phyloP scores from a whole-genome alignment of 2,329 filamentous ascomycete species.

The Stachybotrys elegans region DNA sequence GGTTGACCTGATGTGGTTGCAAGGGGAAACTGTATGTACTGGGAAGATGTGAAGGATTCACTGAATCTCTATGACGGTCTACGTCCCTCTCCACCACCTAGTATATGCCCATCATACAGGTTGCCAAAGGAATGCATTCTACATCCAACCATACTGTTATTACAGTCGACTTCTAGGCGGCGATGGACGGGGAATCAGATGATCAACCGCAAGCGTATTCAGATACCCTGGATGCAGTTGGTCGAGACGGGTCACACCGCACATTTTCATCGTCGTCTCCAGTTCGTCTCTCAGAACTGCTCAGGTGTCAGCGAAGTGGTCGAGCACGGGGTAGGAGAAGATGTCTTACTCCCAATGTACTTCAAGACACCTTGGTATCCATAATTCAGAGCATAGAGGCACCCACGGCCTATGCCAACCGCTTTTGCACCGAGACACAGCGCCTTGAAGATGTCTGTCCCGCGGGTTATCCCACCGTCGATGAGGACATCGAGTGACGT shows the following conservation, averaged over 20 bases:
- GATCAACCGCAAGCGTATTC: conserved; percentile 47
- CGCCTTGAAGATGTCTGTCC: conserved; percentile 63
- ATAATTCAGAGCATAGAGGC: conserved; percentile 57
- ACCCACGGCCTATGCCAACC: conserved; percentile 56
- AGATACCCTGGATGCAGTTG: conserved; percentile 58
- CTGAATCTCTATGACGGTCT: too few relatives aligned
- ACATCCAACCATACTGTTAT: too few relatives aligned
- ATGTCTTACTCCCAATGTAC: conserved; percentile 44
- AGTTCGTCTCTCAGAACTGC: conserved; percentile 52
- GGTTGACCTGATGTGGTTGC: too few relatives aligned
- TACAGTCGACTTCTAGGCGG: conserved; percentile 5
- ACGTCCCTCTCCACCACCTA: too few relatives aligned
- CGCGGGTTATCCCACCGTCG: conserved; percentile 60
- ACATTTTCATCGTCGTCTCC: conserved; percentile 60
- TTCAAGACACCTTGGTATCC: conserved; percentile 51
- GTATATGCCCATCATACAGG: too few relatives aligned
- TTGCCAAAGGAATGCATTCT: too few relatives aligned
- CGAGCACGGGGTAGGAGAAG: not conserved
- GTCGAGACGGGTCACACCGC: conserved; percentile 56
- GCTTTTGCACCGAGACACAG: conserved; percentile 59
- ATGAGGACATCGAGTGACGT: conserved; percentile 55
- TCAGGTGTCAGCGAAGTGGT: not conserved
- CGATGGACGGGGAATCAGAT: conserved; percentile 32
- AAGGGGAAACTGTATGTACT: too few relatives aligned
- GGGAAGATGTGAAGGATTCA: too few relatives aligned